These are phyloP conservation scores for Paraleonurus japonicus DNA, from an alignment of 257 asterid species.

Conservation along the genomic window DNA sequence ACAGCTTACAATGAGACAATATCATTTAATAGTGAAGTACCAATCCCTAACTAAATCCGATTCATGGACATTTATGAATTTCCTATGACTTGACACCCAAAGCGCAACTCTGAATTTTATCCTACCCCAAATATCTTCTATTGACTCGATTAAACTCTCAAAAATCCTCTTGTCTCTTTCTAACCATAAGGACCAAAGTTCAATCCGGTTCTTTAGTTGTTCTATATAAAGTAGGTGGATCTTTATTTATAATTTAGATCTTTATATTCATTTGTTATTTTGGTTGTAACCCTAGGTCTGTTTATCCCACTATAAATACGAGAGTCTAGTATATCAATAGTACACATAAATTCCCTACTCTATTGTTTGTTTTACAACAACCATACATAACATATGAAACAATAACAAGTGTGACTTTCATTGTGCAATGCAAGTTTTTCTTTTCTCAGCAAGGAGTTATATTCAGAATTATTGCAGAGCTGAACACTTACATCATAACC, in stretches of 20 bases:
- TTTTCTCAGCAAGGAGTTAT: slow-evolving; percentile 3
- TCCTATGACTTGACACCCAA: no score
- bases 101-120: no score
- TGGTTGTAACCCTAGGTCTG: not conserved
- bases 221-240: not conserved
- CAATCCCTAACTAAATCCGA: no score
- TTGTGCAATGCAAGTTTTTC: not conserved
- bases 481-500: slow-evolving; percentile 83
- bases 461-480: slow-evolving; percentile 21
- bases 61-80: no score
- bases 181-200: no score
- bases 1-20: no score
- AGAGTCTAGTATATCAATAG: not conserved
- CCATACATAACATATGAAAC: not conserved
- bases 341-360: not conserved
- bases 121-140: no score
- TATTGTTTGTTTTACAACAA: not conserved
- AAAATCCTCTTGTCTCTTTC: no score
- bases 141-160: no score
- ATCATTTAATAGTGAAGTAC: no score
- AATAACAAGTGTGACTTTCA: not conserved
- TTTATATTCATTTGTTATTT: not conserved
- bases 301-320: not conserved
- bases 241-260: not conserved
- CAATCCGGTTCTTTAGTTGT: no score